Evolutionary conservation across 2,329 filamentous ascomycete genomes (phyloP).

Genomic region (Incumbomyces lentus): DNA sequence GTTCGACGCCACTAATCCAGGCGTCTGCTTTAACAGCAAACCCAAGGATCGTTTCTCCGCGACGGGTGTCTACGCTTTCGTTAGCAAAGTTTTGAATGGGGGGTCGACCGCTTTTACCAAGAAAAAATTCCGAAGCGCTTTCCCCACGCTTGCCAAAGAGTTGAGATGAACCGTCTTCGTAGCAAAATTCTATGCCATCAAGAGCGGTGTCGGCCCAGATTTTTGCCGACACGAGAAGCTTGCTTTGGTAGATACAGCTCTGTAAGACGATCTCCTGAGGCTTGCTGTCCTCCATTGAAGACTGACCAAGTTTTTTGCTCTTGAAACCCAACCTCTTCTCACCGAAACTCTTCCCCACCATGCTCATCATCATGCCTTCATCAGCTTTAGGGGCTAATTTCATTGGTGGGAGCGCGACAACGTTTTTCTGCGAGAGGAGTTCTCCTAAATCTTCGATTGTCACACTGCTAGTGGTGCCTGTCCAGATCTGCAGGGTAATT

Average conservation of each 20-base stretch:
- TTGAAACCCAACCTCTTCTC: slow-evolving; percentile 57
- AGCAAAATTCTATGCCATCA: slow-evolving; percentile 84
- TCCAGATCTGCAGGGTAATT: slow-evolving; percentile 64
- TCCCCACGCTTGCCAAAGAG: slow-evolving; percentile 75
- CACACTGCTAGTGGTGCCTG: slow-evolving; percentile 61
- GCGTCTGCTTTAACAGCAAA: slow-evolving; percentile 71
- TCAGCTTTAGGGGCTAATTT: slow-evolving; percentile 19
- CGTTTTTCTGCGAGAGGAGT: slow-evolving; percentile 60
- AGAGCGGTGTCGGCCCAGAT: slow-evolving; percentile 68
- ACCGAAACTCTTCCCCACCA: slow-evolving; percentile 17
- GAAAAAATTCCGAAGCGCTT: slow-evolving; percentile 60
- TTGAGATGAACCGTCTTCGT: slow-evolving; percentile 75
- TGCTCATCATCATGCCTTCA: slow-evolving; percentile 20
- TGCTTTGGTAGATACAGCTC: slow-evolving; percentile 55
- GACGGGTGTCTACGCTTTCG: slow-evolving; percentile 55
- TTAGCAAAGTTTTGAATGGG: not conserved
- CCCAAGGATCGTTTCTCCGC: slow-evolving; percentile 77
- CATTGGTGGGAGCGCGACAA: slow-evolving; percentile 63
- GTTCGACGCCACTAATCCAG: slow-evolving; percentile 81
- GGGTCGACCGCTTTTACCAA: slow-evolving; percentile 47
- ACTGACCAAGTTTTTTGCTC: slow-evolving; percentile 63
- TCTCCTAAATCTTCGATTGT: slow-evolving; percentile 66
- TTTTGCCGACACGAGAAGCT: slow-evolving; percentile 63
- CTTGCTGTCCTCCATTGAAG: slow-evolving; percentile 58
- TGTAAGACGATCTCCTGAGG: slow-evolving; percentile 65